These are phyloP conservation scores for Bipolaris sorokiniana DNA, from an alignment of 2,329 filamentous ascomycete genomes.

Conservation along the genomic window DNA sequence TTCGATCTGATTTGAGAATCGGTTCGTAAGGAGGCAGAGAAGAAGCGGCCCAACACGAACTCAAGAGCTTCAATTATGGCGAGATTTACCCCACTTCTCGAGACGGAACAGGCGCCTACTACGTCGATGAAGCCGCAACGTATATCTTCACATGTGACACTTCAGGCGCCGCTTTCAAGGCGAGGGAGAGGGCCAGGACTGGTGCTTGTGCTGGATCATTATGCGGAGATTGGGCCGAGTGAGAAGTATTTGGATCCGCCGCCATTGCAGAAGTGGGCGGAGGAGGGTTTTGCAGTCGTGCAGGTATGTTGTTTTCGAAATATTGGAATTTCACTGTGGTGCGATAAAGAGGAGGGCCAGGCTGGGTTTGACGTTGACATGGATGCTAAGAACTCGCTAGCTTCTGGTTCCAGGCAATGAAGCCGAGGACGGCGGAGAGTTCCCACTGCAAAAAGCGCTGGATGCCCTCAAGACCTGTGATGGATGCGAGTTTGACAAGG, in stretches of 20 bases:
- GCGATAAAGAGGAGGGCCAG: conserved; percentile 42
- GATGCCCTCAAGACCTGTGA: conserved; percentile 30
- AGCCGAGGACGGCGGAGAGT: conserved; percentile 41
- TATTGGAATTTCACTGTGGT: neutral
- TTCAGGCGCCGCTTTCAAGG: conserved; percentile 58
- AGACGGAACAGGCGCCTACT: conserved; percentile 1
- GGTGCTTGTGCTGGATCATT: conserved; percentile 52
- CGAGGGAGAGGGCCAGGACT: conserved; percentile 57
- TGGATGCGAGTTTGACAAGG: conserved; percentile 33
- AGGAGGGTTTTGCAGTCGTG: conserved; percentile 70
- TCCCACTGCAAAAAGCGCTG: conserved; percentile 38
- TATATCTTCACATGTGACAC: conserved; percentile 39
- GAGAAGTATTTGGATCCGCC: conserved; percentile 58
- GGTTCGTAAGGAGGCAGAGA: neutral
- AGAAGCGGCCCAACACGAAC: neutral
- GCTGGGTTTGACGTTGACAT: neutral
- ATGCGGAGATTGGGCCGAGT: conserved; percentile 35
- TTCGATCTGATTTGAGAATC: neutral
- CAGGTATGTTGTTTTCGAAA: conserved; percentile 44
- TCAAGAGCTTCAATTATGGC: conserved; percentile 14
- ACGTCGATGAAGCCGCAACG: conserved; percentile 22
- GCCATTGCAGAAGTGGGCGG: conserved; percentile 70
- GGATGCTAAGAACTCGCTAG: conserved; percentile 41
- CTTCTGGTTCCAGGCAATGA: conserved; percentile 49
- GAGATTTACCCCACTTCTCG: conserved; percentile 17